Percentiles rank a stretch among this genome's conserved stretches.
phyloP scores from a whole-genome alignment of 371 early-diverging fungal genomes.

The Vittaforma corneae region DNA sequence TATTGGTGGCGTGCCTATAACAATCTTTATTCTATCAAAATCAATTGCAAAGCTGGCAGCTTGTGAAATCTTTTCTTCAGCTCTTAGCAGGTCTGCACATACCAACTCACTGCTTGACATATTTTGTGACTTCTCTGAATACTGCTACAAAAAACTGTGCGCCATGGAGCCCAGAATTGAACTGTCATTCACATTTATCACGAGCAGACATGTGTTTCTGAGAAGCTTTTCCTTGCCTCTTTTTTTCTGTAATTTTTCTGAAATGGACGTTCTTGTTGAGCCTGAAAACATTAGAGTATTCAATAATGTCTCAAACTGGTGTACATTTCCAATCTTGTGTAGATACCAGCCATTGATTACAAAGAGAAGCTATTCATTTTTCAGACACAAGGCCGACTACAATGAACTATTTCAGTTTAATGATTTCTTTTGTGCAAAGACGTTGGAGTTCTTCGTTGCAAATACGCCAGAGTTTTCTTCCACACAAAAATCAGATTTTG shows the following conservation, averaged over 20 bases:
- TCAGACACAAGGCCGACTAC: neutral
- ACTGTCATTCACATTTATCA: neutral
- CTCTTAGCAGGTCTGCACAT: neutral
- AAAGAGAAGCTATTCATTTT: neutral
- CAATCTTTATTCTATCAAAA: neutral
- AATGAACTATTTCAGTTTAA: neutral
- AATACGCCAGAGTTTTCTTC: neutral
- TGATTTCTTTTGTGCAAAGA: neutral
- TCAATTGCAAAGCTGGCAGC: neutral
- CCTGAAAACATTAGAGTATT: constrained; percentile 1
- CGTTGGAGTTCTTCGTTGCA: neutral
- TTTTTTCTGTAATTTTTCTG: constrained; percentile 10
- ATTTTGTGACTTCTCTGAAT: neutral
- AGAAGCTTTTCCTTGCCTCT: neutral
- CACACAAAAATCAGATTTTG: neutral
- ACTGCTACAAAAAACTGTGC: neutral
- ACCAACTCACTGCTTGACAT: neutral
- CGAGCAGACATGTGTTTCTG: neutral
- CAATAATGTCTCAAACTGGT: constrained; percentile 27
- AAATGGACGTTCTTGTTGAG: neutral
- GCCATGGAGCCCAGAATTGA: neutral
- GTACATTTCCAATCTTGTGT: constrained; percentile 8
- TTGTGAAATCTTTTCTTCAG: neutral
- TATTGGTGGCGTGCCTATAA: neutral
- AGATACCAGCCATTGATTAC: neutral